These are phyloP conservation scores for Ceratocystiopsis sp. DNA, from an alignment of 2,329 filamentous ascomycete species.

Conservation along the genomic window DNA sequence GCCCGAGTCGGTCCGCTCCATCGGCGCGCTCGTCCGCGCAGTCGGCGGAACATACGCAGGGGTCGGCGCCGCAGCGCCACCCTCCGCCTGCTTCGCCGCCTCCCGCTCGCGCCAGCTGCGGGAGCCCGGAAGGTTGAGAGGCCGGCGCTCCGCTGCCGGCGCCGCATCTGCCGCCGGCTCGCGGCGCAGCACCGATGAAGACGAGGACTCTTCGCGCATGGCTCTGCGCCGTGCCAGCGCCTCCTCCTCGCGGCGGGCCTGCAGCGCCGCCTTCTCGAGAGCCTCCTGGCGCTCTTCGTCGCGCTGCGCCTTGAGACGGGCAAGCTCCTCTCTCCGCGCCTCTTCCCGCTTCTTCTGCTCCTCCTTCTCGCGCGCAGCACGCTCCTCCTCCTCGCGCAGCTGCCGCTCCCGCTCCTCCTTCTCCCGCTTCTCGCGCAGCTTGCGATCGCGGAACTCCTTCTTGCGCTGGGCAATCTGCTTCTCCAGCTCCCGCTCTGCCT, in stretches of 20 bases:
- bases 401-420: slow-evolving; percentile 68
- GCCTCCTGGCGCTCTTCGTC: slow-evolving; percentile 52
- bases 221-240: slow-evolving; percentile 59
- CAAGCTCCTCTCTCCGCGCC: slow-evolving; percentile 55
- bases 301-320: slow-evolving; percentile 47
- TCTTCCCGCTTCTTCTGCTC: slow-evolving; percentile 68
- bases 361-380: slow-evolving; percentile 63
- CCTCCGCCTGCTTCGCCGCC: slow-evolving; percentile 26
- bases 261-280: slow-evolving; percentile 46
- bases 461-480: slow-evolving; percentile 75
- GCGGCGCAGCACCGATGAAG: background rate
- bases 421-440: slow-evolving; percentile 68
- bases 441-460: slow-evolving; percentile 74
- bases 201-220: slow-evolving; percentile 33
- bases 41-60: slow-evolving; percentile 15
- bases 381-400: slow-evolving; percentile 73
- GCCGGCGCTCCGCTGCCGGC: slow-evolving; percentile 37
- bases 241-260: slow-evolving; percentile 75
- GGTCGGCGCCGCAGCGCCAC: slow-evolving; percentile 1
- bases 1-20: slow-evolving; percentile 27
- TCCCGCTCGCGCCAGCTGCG: slow-evolving; percentile 59
- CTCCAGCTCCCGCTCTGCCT: slow-evolving; percentile 84
- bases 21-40: slow-evolving; percentile 15
- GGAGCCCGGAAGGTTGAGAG: slow-evolving; percentile 39
- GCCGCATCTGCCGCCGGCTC: slow-evolving; percentile 16